A percentile compares a stretch with the other conserved stretches of the same genome.
phyloP scores from a whole-genome alignment of 2,329 filamentous ascomycete species.

The Podosphaera fusca region DNA sequence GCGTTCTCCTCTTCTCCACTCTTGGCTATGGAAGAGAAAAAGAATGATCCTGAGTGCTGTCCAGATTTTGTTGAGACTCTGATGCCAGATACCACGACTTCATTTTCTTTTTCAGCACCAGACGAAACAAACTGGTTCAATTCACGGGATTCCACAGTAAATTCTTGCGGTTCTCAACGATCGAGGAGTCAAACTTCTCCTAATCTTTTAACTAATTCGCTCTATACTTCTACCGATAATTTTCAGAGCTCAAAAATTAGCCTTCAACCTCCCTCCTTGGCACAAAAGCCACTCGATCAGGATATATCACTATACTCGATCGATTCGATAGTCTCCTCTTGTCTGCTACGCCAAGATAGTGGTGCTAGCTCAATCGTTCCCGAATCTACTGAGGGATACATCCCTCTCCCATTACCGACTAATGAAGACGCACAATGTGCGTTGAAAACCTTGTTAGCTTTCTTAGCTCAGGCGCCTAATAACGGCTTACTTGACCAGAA shows the following conservation, averaged over 20 bases:
- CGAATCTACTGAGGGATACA: conserved; percentile 28
- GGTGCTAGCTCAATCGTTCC: conserved; percentile 24
- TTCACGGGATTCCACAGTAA: conserved; percentile 25
- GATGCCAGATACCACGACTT: conserved; percentile 48
- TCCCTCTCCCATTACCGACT: conserved; percentile 36
- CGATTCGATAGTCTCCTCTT: conserved; percentile 19
- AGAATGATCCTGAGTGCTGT: conserved; percentile 35
- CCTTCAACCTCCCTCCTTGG: conserved; percentile 19
- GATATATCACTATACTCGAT: conserved; percentile 17
- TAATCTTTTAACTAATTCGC: conserved; percentile 36
- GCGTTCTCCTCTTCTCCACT: conserved; percentile 45
- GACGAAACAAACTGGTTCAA: conserved; percentile 46
- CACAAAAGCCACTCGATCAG: conserved; percentile 28
- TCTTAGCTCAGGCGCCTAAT: conserved; percentile 42
- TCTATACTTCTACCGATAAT: conserved; percentile 30
- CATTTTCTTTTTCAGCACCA: conserved; percentile 53
- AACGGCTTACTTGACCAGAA: conserved; percentile 47
- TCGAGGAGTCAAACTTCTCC: conserved; percentile 80
- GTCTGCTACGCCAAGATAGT: conserved; percentile 28
- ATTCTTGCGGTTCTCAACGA: conserved; percentile 31
- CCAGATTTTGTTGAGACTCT: conserved; percentile 28
- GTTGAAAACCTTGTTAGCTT: conserved; percentile 58
- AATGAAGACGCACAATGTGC: conserved; percentile 72
- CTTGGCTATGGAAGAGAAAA: conserved; percentile 35
- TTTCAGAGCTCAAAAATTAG: conserved; percentile 29